Percentiles rank a stretch among this genome's conserved stretches.
These are phyloP conservation scores for Aspergillus phoenicis DNA, from an alignment of 2,329 filamentous ascomycete genomes.

Conservation along the genomic window DNA sequence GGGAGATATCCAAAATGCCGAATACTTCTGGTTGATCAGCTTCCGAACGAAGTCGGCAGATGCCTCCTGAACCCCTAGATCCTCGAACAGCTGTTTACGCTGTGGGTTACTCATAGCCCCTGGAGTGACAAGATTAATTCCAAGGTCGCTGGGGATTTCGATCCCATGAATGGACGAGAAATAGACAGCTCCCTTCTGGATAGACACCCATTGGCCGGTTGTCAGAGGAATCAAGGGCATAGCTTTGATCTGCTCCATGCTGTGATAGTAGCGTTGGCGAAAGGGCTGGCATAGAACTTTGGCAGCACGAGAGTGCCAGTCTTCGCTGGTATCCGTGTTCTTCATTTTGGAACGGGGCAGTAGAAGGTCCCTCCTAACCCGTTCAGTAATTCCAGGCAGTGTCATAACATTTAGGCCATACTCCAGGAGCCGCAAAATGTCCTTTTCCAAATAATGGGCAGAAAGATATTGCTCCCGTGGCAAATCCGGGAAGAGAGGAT, in stretches of 20 bases:
- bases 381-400: too few species aligned
- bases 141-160: background rate
- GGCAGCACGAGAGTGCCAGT: conserved; percentile 17
- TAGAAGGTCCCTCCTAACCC: too few species aligned
- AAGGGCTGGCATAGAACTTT: too few species aligned
- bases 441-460: background rate
- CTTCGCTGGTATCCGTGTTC: background rate
- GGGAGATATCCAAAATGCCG: too few species aligned
- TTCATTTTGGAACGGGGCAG: conserved; percentile 8
- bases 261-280: too few species aligned
- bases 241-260: too few species aligned
- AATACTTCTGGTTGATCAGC: background rate
- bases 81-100: background rate
- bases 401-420: too few species aligned
- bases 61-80: conserved; percentile 6
- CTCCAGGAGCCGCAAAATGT: background rate
- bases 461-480: conserved; percentile 10
- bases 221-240: background rate
- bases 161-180: background rate
- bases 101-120: background rate
- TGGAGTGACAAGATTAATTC: background rate
- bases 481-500: conserved; percentile 10
- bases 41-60: background rate
- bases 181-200: background rate
- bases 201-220: background rate